Evolutionary conservation across 2,329 filamentous ascomycete genomes (phyloP), one percentile per base, ranked within the genome.

Genomic region (Ceratocystis cacaofunesta): DNA sequence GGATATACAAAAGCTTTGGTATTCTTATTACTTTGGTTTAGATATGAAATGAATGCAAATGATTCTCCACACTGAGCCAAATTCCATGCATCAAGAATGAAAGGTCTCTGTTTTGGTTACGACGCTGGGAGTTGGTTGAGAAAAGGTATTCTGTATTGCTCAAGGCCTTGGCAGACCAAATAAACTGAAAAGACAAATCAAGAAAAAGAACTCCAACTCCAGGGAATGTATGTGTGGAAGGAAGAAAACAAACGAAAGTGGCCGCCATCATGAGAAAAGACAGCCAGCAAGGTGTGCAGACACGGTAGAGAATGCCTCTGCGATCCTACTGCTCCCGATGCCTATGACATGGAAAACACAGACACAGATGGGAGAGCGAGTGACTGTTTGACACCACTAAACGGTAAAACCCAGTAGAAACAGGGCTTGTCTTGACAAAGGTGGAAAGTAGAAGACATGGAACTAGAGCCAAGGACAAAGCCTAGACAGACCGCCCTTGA

Each of bases 121-220:
- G 15, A 28, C n/a, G 28, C 12, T 32, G 30, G 3, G 6, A 58
- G 30, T 58, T 28, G 25, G 17, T 62, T 62, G 19, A n/a, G 43
- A 30, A 50, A 7, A 63, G 28, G 25, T 36, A 55, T 52, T 67
- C 44, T 67, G 65, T 62, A 63, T 65, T 65, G 55, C 57, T 61
- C 65, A 43, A 65, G 64, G 60, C 66, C 61, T 66, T 61, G 63
- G 68, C 55, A 65, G 57, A 67, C 55, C 66, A 68, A 67, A 68
- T 68, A 46, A 60, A 48, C 41, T 64, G 62, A 63, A 46, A 60
- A 65, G 60, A 61, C 36, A 30, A 28, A 63, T 61, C 36, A 57
- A 64, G 63, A 67, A 48, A 48, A 65, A 55, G 44, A 67, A 67
- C 66, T 67, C 63, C 66, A 65, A 67, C 66, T 67, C 66, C 66